Evolutionary conservation across 805 yeast species (phyloP), one percentile per base, ranked within the genome.

Genomic region (Henningerozyma blattae): DNA sequence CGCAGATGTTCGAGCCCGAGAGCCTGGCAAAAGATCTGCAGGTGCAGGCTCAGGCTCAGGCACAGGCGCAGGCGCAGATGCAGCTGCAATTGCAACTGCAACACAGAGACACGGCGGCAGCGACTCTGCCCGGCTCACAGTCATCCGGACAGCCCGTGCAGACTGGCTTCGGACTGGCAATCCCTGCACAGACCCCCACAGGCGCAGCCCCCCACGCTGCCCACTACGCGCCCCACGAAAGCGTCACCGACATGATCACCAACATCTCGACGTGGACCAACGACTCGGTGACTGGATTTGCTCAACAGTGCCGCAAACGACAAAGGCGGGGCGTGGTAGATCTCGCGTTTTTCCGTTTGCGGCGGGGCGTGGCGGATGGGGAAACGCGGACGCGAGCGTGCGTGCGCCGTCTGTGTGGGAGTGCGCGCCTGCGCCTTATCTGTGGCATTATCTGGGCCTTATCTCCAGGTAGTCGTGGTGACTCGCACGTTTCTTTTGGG

Each of bases 231-330:
- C 12, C 8, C 24, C 12, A 18, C 13, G 19, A 18, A 10, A 28
- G 20, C 13, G 15, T 28, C 15, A 13, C 70, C 27, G 67, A 67
- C 22, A 73, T 73, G 80, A 73, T 73, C 44, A 71, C 62, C 45
- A 71, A 72, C 43, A 73, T 73, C 25, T 70, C 76, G 0, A 68
- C 67, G 1, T 73, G 80, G 80, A 72, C 77, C 3, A 51, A 43
- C 18, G 51, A 54, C 27, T 46, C 54, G 1, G 55, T 54, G 16
- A 37, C 36, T 22, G 45, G n/a, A 45, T 26, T 33, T 44, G 22
- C 30, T 41, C 33, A 38, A 41, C 28, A 32, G 29, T 22, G 7
- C 31, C 14, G 17, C 22, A 13, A 8, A 25, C 33, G 43, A 19
- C 14, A 14, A 26, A 12, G 8, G 7, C 12, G 12, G 14, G 24